These are phyloP conservation scores for Panicum hallii DNA, from an alignment of 202 grass and related monocot species.

Conservation along the genomic window DNA sequence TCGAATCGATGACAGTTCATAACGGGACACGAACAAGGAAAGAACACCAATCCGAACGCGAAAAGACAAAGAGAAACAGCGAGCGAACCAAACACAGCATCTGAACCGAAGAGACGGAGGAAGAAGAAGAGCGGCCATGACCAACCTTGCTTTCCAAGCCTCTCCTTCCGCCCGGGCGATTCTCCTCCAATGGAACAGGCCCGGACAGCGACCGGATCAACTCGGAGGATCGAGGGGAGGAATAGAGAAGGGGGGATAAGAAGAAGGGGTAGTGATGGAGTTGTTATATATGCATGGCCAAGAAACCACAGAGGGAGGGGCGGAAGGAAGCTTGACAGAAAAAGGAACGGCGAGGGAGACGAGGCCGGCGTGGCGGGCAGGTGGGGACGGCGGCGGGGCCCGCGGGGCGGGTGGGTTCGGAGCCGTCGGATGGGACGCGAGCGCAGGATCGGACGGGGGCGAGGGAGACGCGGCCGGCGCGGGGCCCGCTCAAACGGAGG, in stretches of 20 bases:
- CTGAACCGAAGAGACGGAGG: neutral
- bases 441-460: constrained; percentile 48
- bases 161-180: neutral
- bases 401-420: neutral
- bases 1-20: neutral
- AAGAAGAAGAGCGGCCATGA: neutral
- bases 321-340: constrained; percentile 7
- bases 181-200: constrained; percentile 42
- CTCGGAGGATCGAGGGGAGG: neutral
- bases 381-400: constrained; percentile 41
- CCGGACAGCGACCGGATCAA: constrained; percentile 21
- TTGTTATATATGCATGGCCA: constrained; percentile 55
- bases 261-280: constrained; percentile 34
- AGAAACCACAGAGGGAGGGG: constrained; percentile 12
- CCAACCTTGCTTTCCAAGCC: constrained; percentile 36
- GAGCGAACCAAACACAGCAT: neutral
- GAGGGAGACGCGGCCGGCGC: constrained; percentile 17
- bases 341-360: neutral
- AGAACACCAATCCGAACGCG: neutral
- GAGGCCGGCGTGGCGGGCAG: constrained; percentile 38
- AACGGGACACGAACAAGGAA: neutral
- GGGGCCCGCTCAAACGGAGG: constrained; percentile 53
- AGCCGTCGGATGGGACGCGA: constrained; percentile 59
- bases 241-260: neutral
- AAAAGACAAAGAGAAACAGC: neutral